phyloP scores from a whole-genome alignment of 345 rosid species.

The Garcia nutans region DNA sequence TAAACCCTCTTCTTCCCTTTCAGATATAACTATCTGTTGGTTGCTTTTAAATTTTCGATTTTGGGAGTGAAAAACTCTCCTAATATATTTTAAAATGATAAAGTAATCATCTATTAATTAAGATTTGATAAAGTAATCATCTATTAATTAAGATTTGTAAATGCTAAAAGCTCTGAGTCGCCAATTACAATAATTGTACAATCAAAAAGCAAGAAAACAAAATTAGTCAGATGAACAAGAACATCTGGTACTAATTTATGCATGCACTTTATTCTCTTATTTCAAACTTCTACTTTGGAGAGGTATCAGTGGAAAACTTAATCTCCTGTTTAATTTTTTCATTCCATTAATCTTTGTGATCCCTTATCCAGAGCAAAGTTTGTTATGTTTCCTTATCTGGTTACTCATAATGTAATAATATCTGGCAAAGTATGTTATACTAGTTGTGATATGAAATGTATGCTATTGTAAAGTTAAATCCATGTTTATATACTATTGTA shows the following conservation, averaged over 20 bases:
- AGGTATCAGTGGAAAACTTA: background rate
- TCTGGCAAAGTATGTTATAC: background rate
- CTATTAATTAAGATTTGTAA: background rate
- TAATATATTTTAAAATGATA: background rate
- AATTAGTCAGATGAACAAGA: background rate
- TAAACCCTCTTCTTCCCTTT: constrained; percentile 33
- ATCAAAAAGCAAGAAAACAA: background rate
- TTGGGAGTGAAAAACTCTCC: background rate
- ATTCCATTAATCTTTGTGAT: background rate
- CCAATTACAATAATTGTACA: background rate
- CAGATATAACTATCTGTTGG: constrained; percentile 9
- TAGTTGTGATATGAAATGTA: background rate
- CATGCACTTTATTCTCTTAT: background rate
- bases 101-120: background rate
- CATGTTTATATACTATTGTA: background rate
- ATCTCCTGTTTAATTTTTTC: background rate
- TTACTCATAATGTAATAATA: background rate
- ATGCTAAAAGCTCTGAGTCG: background rate
- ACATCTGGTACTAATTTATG: background rate
- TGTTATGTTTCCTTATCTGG: background rate
- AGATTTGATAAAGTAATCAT: too few relatives aligned
- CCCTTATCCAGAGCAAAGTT: background rate
- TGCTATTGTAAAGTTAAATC: background rate
- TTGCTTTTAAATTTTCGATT: background rate
- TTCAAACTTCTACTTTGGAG: background rate